phyloP scores from a whole-genome alignment of 129 eudicot species.

The Chrysanthemum seticuspe region DNA sequence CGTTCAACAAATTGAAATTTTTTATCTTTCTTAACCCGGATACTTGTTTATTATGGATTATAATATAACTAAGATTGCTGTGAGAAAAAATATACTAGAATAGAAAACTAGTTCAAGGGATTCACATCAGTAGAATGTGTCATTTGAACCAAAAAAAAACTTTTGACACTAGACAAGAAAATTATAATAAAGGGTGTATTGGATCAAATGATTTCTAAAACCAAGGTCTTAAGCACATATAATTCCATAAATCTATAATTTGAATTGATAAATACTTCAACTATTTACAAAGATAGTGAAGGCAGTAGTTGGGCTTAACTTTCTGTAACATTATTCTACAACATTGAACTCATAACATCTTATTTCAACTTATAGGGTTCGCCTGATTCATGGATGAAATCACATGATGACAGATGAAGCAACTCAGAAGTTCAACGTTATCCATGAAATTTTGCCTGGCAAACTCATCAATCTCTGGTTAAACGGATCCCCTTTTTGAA shows the following conservation, averaged over 20 bases:
- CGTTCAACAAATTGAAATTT: too few species aligned
- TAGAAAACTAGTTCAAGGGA: too few species aligned
- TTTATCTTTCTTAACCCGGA: too few species aligned
- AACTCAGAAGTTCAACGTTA: neutral
- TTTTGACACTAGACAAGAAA: too few species aligned
- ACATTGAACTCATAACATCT: conserved; percentile 27
- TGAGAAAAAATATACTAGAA: too few species aligned
- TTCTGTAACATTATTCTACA: conserved; percentile 16
- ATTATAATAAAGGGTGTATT: too few species aligned
- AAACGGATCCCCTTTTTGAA: conserved; percentile 13
- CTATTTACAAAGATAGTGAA: conserved; percentile 21
- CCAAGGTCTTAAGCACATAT: conserved; percentile 1
- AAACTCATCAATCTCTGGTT: conserved; percentile 15
- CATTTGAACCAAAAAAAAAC: too few species aligned
- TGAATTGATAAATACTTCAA: conserved; percentile 1
- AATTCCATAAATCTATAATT: conserved; percentile 22
- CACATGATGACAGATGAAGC: neutral
- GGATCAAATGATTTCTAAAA: too few species aligned
- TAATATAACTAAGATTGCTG: too few species aligned
- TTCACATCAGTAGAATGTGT: too few species aligned
- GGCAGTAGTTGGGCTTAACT: conserved; percentile 13
- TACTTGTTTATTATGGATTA: too few species aligned
- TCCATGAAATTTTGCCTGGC: conserved; percentile 6
- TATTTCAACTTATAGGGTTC: conserved; percentile 21
- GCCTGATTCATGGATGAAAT: neutral